Percentiles rank a stretch among this genome's conserved stretches.
Evolutionary conservation across 495 filamentous ascomycete species (phyloP).

Genomic region (Chaetomium tenue): DNA sequence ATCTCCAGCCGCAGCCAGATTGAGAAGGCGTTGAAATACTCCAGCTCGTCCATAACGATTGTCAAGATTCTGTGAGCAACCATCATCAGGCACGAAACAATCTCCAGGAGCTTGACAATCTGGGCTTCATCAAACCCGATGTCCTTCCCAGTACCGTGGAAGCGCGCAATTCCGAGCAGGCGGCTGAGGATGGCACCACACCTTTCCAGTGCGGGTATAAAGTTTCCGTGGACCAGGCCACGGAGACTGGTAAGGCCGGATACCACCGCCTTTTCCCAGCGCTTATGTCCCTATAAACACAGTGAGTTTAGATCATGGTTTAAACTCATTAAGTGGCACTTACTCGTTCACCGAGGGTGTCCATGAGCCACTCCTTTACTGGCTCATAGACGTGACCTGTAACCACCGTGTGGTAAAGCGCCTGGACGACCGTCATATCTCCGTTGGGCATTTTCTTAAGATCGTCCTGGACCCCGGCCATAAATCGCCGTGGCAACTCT

Average conservation of each 20-base stretch:
- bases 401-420: conserved; percentile 79
- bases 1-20: conserved; percentile 85
- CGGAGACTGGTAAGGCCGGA: conserved; percentile 75
- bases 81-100: conserved; percentile 71
- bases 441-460: conserved; percentile 44
- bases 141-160: conserved; percentile 63
- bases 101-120: conserved; percentile 59
- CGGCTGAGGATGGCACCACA: conserved; percentile 78
- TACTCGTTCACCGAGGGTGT: conserved; percentile 82
- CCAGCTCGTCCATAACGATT: conserved; percentile 70
- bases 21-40: conserved; percentile 75
- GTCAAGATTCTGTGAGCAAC: conserved; percentile 71
- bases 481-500: conserved; percentile 73
- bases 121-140: conserved; percentile 60
- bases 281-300: conserved; percentile 73
- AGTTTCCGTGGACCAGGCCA: conserved; percentile 75
- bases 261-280: conserved; percentile 87
- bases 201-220: conserved; percentile 82
- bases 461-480: conserved; percentile 70
- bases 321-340: conserved; percentile 23
- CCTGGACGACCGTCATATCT: conserved; percentile 60
- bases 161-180: conserved; percentile 81
- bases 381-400: conserved; percentile 77
- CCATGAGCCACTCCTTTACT: conserved; percentile 84
- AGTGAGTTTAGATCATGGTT: background rate